Percentiles rank a stretch among this genome's conserved stretches.
Conservation (phyloP, 2,329 filamentous ascomycete species). For the Epichloe sp. region DNA sequence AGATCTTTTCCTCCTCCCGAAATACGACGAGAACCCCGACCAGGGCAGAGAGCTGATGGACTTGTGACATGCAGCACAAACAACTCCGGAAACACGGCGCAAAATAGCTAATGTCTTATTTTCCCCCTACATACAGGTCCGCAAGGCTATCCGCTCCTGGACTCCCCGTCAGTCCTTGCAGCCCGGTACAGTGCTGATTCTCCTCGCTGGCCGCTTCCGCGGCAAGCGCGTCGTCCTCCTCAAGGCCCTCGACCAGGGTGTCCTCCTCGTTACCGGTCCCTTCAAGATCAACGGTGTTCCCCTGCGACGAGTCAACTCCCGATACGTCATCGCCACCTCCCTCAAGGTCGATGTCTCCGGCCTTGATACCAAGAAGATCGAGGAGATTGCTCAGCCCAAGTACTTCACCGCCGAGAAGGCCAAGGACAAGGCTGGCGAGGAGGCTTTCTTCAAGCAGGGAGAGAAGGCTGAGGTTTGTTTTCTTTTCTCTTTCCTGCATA, state of each 20-base stretch:
- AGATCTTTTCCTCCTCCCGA: background rate
- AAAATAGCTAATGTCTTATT: conserved; percentile 12
- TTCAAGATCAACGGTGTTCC: conserved; percentile 99
- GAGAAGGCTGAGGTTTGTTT: conserved; percentile 85
- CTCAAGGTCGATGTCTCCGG: conserved; percentile 73
- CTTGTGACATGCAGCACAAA: background rate
- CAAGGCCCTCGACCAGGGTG: conserved; percentile 93
- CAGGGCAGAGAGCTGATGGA: conserved; percentile 2
- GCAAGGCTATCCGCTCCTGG: conserved; percentile 84
- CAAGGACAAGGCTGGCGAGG: conserved; percentile 91
- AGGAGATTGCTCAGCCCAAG: conserved; percentile 59
- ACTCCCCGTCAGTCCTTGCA: conserved; percentile 79
- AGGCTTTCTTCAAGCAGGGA: conserved; percentile 98
- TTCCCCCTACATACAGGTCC: conserved; percentile 48
- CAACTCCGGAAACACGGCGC: background rate
- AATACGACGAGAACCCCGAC: background rate
- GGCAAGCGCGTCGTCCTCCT: conserved; percentile 99
- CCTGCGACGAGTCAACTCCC: conserved; percentile 83
- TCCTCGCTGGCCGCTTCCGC: conserved; percentile 98
- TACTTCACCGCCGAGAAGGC: conserved; percentile 97
- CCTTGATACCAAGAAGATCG: conserved; percentile 82
- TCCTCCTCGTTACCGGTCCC: conserved; percentile 96
- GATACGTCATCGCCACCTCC: conserved; percentile 87
- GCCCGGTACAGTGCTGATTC: conserved; percentile 94
- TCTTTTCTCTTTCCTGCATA: background rate